Conservation (phyloP, 139 green algal genomes). For the Eudorina sp. region DNA sequence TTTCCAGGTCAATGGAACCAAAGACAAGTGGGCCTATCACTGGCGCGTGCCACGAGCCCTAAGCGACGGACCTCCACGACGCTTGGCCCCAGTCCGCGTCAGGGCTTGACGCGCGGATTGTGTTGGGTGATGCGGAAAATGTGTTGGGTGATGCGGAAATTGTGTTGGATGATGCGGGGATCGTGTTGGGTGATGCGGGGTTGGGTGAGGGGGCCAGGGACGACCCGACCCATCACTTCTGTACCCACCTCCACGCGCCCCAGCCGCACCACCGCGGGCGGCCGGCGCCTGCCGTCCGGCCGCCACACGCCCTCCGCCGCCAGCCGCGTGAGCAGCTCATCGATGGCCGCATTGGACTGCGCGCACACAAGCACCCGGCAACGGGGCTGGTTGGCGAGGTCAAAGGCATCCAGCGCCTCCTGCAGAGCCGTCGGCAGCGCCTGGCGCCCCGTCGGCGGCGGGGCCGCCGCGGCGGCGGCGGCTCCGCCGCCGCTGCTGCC, state of each 20-base stretch:
- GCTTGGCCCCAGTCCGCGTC: no score
- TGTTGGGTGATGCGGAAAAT: no score
- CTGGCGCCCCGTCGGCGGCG: neutral
- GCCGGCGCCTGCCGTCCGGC: slow-evolving; percentile 27
- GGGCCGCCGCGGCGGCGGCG: neutral
- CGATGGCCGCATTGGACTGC: slow-evolving; percentile 83
- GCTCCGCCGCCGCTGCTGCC: neutral
- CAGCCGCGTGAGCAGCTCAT: slow-evolving; percentile 79
- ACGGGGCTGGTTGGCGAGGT: slow-evolving; percentile 33
- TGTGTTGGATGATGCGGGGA: no score
- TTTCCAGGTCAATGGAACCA: no score
- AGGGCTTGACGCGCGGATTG: no score
- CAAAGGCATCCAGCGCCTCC: slow-evolving; percentile 37
- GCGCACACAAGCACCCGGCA: slow-evolving; percentile 82
- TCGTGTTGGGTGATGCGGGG: no score
- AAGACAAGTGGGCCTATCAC: no score
- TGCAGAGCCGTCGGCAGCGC: neutral
- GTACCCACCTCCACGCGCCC: slow-evolving; percentile 54
- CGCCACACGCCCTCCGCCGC: slow-evolving; percentile 63
- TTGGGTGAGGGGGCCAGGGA: no score
- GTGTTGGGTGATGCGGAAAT: no score
- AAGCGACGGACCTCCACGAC: no score
- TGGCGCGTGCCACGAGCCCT: no score
- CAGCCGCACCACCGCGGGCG: slow-evolving; percentile 59
- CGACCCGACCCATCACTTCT: no score